Conservation (phyloP, 345 rosid genomes). For the Ceriops decandra region DNA sequence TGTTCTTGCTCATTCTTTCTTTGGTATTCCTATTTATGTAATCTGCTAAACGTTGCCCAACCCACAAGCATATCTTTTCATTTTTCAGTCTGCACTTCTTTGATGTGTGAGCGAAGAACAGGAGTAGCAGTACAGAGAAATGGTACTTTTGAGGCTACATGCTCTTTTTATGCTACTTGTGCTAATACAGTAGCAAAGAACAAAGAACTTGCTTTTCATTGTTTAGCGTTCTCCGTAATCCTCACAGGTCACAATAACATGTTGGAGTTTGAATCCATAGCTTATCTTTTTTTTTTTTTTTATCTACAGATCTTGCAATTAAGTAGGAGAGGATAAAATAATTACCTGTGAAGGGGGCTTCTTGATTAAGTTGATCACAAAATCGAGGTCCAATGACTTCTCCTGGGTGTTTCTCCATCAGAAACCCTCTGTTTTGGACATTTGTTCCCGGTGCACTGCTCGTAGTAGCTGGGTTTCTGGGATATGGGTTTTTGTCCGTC, state of each 20-base stretch:
- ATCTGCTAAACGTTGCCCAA: not conserved
- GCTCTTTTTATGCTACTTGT: too few species aligned
- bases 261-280: too few species aligned
- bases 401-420: conserved; percentile 21
- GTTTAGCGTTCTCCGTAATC: too few species aligned
- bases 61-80: conserved; percentile 2
- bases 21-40: not conserved
- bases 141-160: too few species aligned
- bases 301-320: too few species aligned
- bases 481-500: conserved; percentile 30
- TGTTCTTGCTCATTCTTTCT: conserved; percentile 1
- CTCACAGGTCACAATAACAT: too few species aligned
- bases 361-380: conserved; percentile 24
- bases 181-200: too few species aligned
- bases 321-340: not conserved
- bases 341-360: not conserved
- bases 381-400: conserved; percentile 26
- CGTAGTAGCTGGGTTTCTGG: conserved; percentile 16
- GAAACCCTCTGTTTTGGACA: conserved; percentile 35
- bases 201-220: too few species aligned
- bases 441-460: conserved; percentile 23
- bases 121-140: not conserved
- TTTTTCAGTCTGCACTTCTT: not conserved
- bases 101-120: not conserved
- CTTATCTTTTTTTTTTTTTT: too few species aligned